Base-by-base conservation (phyloP, 2,329 filamentous ascomycete species). In the Amauroascus verrucosus region DNA sequence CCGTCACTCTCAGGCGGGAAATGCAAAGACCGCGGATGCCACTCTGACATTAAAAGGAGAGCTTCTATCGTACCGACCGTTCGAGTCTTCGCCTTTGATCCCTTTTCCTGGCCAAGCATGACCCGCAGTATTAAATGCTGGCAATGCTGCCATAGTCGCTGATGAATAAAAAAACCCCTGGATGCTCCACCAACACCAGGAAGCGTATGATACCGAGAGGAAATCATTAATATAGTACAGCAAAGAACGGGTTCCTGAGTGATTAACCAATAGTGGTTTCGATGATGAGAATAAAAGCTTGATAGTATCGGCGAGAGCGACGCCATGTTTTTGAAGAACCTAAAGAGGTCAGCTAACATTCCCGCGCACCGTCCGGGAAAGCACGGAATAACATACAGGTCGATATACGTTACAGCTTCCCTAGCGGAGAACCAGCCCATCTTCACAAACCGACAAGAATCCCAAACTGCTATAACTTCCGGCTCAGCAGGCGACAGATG, bases 391-490 rank as follows among this genome's bases (percentile, higher is more conserved):
- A 66, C 69, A 51, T 56, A 74, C 67, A 77, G 54, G 56, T 79
- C 76, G 44, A 79, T 66, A 53, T 77, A 77, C 1, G 72, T 75
- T 1, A 79, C 70, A 8, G 76, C 76, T 59, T 80, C 77, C 51
- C 73, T 69, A 2, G 77, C 75, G 0, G 75, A 75, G 52, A 80
- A 75, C 76, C 75, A 79, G 0, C 76, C 77, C 74, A 77, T 77
- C 54, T 72, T 73, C 16, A 78, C 75, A 58, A 78, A 79, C 0
- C 76, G 71, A 59, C 74, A 76, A 2, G 69, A 64, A 14, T 74
- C 72, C 75, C 75, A 77, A 16, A 72, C 61, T 48, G 68, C 66
- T 32, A 77, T 63, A 8, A 71, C 71, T 3, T 71, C 67, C 8
- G 61, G 61, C 1, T 63, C 57, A 9, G 58, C 62, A 28, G 64